These are phyloP conservation scores for Brassica nigra DNA, from an alignment of 345 rosid species.

Conservation along the genomic window DNA sequence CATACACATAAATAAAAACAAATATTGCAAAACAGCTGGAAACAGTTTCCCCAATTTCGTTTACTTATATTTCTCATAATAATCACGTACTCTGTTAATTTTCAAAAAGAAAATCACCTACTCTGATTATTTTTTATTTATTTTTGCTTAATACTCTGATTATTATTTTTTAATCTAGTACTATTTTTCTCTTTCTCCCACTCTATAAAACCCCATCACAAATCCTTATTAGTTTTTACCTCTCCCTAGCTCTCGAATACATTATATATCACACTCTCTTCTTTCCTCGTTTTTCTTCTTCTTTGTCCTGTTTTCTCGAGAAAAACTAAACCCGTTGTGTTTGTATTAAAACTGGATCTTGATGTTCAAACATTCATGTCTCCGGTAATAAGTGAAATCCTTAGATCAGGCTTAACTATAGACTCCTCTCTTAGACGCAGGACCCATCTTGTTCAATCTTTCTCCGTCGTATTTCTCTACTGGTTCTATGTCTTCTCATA, in stretches of 20 bases:
- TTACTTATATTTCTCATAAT: not conserved
- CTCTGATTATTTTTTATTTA: not conserved
- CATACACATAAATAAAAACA: constrained; percentile 12
- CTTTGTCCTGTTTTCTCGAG: not conserved
- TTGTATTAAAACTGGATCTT: constrained; percentile 32
- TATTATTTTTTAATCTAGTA: not conserved
- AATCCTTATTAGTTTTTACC: constrained; percentile 14
- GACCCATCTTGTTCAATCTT: constrained; percentile 97
- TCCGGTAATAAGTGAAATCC: constrained; percentile 47
- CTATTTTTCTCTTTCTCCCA: not conserved
- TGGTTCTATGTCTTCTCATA: constrained; percentile 91
- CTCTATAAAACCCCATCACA: constrained; percentile 30
- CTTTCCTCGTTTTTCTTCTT: not conserved
- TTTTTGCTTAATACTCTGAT: not conserved
- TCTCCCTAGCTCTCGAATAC: constrained; percentile 27
- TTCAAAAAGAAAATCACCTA: too few relatives aligned
- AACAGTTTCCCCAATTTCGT: constrained; percentile 23
- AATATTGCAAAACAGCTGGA: constrained; percentile 42
- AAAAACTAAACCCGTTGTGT: not conserved
- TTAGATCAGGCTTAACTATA: constrained; percentile 45
- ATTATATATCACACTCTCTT: constrained; percentile 1
- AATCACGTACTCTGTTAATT: not conserved
- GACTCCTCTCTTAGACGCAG: constrained; percentile 78
- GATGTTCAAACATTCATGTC: constrained; percentile 47
- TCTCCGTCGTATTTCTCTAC: constrained; percentile 97